Evolutionary conservation across 495 filamentous ascomycete genomes (phyloP), one percentile per base, ranked within the genome.

Genomic region (Aspergillus affinis): DNA sequence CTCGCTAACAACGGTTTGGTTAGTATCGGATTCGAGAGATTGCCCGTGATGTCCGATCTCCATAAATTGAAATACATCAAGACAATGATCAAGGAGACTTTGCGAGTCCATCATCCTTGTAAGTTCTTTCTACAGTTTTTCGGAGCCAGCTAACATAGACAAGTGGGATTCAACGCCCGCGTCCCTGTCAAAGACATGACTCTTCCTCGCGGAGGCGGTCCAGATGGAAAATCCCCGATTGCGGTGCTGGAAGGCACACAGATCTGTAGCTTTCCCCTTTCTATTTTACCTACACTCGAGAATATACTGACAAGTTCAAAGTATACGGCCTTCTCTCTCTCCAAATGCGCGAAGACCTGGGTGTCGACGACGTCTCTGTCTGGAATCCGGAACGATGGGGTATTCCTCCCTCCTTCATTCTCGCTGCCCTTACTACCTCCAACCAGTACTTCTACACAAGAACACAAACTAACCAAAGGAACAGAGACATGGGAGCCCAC

Each of bases 161-260:
- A 7, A 49, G 21, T 30, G 61, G 54, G 13, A 59, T 83, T 87
- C 75, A 93, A 93, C 72, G 82, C 86, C 44, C 86, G 90, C 45
- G 67, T 83, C 4, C 86, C 90, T 2, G 74, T 87, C 2, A 77
- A 78, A 48, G 87, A 89, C 73, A 92, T 90, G 6, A 83, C 82
- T 0, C 81, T 93, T 32, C 90, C 90, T 1, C 73, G 69, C 8
- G 90, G 90, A 45, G 90, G 89, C 48, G 90, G 90, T 0, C 81
- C 83, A 6, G 84, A 90, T 70, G 85, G 88, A 45, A 74, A 72
- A 23, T 70, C 79, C 44, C 89, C 88, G 1, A 69, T 93, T 10
- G 80, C 83, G 3, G 70, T 94, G 17, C 78, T 82, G 8, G 86
- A 87, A 69, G 86, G 83, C 59, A 62, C 61, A 21, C 23, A 66